Conservation (phyloP, 257 asterid species). For the Fraxinus pennsylvanica region DNA sequence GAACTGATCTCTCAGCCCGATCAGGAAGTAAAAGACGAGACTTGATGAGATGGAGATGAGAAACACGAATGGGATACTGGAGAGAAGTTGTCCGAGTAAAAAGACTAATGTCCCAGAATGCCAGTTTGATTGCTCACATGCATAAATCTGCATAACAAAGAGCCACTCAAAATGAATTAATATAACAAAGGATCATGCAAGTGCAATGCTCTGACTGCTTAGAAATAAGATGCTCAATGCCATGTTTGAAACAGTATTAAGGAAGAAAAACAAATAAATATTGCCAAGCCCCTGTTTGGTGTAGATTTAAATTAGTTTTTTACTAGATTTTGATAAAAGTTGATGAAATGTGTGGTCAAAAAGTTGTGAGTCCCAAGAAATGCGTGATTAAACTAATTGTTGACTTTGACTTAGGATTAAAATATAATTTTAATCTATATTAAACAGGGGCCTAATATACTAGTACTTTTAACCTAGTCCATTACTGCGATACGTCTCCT, state of each 20-base stretch:
- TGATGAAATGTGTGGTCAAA: too few species aligned
- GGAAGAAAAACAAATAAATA: background rate
- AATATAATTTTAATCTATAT: too few species aligned
- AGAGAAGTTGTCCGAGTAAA: conserved; percentile 77
- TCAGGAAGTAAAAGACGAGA: conserved; percentile 85
- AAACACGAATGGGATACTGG: conserved; percentile 90
- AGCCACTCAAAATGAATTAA: background rate
- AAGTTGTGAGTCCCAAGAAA: too few species aligned
- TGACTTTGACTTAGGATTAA: too few species aligned
- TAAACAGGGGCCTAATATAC: background rate
- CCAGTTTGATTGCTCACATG: conserved; percentile 77
- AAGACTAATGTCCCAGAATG: conserved; percentile 89
- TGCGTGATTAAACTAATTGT: too few species aligned
- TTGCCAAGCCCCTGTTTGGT: too few species aligned
- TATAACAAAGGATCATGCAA: background rate
- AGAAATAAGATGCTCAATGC: background rate
- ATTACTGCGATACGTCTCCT: background rate
- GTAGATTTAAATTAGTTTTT: too few species aligned
- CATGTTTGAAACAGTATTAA: background rate
- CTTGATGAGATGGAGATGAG: conserved; percentile 91
- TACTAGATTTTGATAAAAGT: too few species aligned
- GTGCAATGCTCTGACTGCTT: background rate
- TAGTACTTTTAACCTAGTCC: background rate
- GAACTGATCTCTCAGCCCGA: conserved; percentile 85
- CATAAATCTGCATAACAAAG: conserved; percentile 54